Base-by-base conservation (phyloP, 306 rosid species). In the Fagus crenata region DNA sequence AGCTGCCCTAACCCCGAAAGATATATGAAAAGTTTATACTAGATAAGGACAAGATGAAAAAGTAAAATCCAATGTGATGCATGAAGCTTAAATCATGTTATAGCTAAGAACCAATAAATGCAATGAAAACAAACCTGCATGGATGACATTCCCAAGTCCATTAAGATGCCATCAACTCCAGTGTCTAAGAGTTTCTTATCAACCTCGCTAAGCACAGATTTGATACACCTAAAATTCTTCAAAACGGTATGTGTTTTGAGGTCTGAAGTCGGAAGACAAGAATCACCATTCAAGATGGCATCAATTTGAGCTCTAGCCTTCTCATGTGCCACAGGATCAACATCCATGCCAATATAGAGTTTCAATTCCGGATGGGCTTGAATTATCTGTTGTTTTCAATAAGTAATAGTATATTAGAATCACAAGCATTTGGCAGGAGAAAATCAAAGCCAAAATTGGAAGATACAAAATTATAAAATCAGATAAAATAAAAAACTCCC, bases 111-210 rank as follows among this genome's bases (percentile, higher is more conserved):
- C 55, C 42, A 15, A 43, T 41, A 55, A 6, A 76, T 6, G 6
- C 2, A 32, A 15, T 6, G 22, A 31, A 75, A 77, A 33, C 71
- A 40, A 56, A 90, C 97, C 96, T 96, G 99, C 97, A 96, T 96
- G 75, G 99, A 96, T 63, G 99, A 96, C 96, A 96, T 96, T 81
- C 99, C 98, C 79, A 96, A 78, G 83, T 96, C 98, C 99, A 96
- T 96, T 75, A 96, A 77, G 77, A 92, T 88, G 73, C 96, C 98
- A 75, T 92, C 93, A 71, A 96, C 68, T 49, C 91, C 91, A 18
- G 46, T 65, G 0, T 54, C 84, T 2, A 87, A 69, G 3, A 41
- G 79, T 18, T 78, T 77, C 82, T 85, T 87, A 28, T 83, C 90
- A 12, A 85, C 74, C 83, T 87, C 92, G 5, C 76, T 49, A 46